phyloP scores from a whole-genome alignment of 2,329 filamentous ascomycete genomes.

The Aspergillus sp. region DNA sequence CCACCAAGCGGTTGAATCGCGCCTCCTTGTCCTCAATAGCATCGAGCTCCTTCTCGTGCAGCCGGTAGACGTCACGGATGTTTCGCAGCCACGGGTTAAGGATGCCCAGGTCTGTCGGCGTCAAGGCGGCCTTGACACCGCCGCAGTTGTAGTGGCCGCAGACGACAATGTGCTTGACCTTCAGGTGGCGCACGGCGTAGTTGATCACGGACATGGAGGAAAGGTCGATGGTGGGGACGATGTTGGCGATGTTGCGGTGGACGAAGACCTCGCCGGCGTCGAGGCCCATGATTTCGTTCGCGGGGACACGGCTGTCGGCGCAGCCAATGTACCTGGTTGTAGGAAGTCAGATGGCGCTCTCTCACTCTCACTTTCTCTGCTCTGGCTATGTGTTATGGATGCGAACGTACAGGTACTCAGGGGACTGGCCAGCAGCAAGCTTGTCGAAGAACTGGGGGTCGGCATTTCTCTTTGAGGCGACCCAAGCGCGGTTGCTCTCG shows the following conservation, averaged over 20 bases:
- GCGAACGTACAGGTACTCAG: slow-evolving; percentile 61
- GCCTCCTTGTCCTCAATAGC: slow-evolving; percentile 16
- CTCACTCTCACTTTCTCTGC: too few relatives aligned
- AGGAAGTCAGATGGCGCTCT: not conserved
- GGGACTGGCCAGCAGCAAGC: slow-evolving; percentile 63
- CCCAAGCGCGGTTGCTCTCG: slow-evolving; percentile 68
- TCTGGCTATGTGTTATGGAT: not conserved
- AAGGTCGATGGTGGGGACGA: slow-evolving; percentile 32
- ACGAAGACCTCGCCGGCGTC: slow-evolving; percentile 35
- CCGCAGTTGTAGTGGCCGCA: slow-evolving; percentile 70
- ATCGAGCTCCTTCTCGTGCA: slow-evolving; percentile 69
- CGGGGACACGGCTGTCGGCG: slow-evolving; percentile 32
- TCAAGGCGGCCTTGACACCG: slow-evolving; percentile 62
- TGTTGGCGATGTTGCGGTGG: slow-evolving; percentile 35
- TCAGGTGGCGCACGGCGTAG: slow-evolving; percentile 31
- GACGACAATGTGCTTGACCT: slow-evolving; percentile 68
- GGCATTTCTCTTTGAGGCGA: slow-evolving; percentile 51
- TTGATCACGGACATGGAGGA: slow-evolving; percentile 34
- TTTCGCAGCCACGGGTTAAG: slow-evolving; percentile 69
- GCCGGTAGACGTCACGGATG: slow-evolving; percentile 71
- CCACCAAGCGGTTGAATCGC: slow-evolving; percentile 29
- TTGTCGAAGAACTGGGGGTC: slow-evolving; percentile 67
- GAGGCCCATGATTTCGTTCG: slow-evolving; percentile 34
- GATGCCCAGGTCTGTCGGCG: slow-evolving; percentile 67
- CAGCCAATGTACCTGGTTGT: slow-evolving; percentile 35